Evolutionary conservation across 2,329 filamentous ascomycete genomes (phyloP), one percentile per base, ranked within the genome.

Genomic region (Beauveria sp.): DNA sequence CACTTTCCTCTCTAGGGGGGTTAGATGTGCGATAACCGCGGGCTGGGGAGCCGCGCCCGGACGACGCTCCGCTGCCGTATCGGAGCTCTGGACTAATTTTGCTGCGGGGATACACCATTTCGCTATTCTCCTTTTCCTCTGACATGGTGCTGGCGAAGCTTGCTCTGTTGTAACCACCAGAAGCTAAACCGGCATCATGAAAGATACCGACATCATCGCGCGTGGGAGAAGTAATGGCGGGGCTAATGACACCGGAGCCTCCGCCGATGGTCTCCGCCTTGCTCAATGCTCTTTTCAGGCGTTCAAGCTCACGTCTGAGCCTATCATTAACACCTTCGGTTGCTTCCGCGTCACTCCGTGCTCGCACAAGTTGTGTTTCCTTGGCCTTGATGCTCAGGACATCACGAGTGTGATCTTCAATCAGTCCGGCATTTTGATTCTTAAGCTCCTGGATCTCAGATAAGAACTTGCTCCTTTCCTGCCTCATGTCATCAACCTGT

Each of bases 381-480:
- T 99, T 99, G 16, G 95, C 95, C 74, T 98, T 98, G 77, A 99
- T 96, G 68, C 92, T 95, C 48, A 99, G 81, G 0, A 97, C 91
- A 69, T 99, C 93, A 53, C 93, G 84, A 0, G 95, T 99, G 73
- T 98, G 93, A 69, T 98, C 93, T 75, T 99, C 95, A 64, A 99
- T 99, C 40, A 99, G 81, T 65, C 95, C 89, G 26, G 95, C 95
- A 70, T 99, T 99, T 72, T 97, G 91, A 69, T 96, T 96, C 76
- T 97, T 96, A 34, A 99, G 83, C 75, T 98, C 95, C 67, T 93
- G 89, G 48, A 98, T 88, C 73, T 97, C 91, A 0, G 91, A 95
- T 63, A 87, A 83, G 54, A 96, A 83, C 69, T 88, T 93, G 62
- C 87, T 85, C 65, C 91, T 88, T 71, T 97, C 93, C 52, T 90